These are phyloP conservation scores for Leccinum broughii DNA, from an alignment of 768 basidiomycete genomes.

Conservation along the genomic window DNA sequence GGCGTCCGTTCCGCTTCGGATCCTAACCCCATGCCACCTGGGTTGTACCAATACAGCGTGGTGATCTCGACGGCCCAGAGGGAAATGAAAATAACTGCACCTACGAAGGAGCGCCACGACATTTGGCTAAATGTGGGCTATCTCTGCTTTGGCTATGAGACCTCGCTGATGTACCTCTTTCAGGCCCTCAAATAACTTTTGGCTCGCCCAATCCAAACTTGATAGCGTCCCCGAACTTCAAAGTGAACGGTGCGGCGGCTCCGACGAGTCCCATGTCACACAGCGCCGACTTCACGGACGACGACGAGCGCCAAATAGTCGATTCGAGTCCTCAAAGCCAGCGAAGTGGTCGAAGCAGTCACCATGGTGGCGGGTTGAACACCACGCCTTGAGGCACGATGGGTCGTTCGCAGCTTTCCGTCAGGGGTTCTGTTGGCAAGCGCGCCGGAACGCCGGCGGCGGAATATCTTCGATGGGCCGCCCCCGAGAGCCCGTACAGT, in stretches of 20 bases:
- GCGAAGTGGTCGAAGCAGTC: conserved; percentile 62
- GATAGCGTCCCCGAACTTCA: conserved; percentile 28
- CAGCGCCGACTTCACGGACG: conserved; percentile 47
- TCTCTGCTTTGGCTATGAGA: conserved; percentile 7
- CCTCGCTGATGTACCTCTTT: conserved; percentile 8
- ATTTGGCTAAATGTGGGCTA: conserved; percentile 87
- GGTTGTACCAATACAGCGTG: conserved; percentile 89
- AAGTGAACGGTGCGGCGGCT: conserved; percentile 35
- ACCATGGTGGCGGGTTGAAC: conserved; percentile 64
- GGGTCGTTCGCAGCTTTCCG: conserved; percentile 77
- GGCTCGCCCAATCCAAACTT: conserved; percentile 57
- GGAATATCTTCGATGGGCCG: conserved; percentile 83
- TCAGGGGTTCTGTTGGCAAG: conserved; percentile 73
- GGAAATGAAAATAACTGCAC: conserved; percentile 98
- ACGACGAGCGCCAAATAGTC: conserved; percentile 47
- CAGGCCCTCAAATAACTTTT: conserved; percentile 93
- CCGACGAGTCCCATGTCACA: conserved; percentile 52
- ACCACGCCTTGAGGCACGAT: conserved; percentile 76
- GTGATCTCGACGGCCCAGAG: conserved; percentile 90
- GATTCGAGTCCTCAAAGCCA: conserved; percentile 73
- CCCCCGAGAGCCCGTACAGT: conserved; percentile 63
- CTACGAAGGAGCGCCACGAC: conserved; percentile 75
- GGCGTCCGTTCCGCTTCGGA: conserved; percentile 90
- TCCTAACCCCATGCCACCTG: conserved; percentile 94
- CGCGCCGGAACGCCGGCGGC: conserved; percentile 88